Evolutionary conservation across 805 yeast species (phyloP).

Genomic region (Clavispora fructus): DNA sequence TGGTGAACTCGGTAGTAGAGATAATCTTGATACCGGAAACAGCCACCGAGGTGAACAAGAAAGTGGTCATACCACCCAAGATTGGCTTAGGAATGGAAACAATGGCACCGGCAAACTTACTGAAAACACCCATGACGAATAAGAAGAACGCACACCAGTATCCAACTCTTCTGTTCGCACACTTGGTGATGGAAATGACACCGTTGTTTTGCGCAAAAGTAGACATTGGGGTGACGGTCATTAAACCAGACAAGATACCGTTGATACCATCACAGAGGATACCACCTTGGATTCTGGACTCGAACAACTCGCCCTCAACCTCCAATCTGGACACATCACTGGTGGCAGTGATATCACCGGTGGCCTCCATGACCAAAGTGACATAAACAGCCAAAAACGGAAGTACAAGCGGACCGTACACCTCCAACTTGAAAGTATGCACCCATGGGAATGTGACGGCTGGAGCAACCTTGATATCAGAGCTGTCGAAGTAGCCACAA

Average conservation of each 20-base stretch:
- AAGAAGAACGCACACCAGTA: slow-evolving; percentile 77
- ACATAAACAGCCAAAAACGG: slow-evolving; percentile 82
- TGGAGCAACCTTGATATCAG: slow-evolving; percentile 63
- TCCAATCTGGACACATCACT: slow-evolving; percentile 84
- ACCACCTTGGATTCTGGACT: slow-evolving; percentile 89
- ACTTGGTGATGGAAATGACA: slow-evolving; percentile 85
- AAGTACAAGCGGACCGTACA: slow-evolving; percentile 81
- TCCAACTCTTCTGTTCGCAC: slow-evolving; percentile 81
- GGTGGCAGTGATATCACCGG: slow-evolving; percentile 93
- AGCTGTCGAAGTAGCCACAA: slow-evolving; percentile 66
- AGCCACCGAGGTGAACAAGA: slow-evolving; percentile 16
- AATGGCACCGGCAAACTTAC: slow-evolving; percentile 48
- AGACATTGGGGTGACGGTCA: slow-evolving; percentile 85
- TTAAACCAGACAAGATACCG: slow-evolving; percentile 69
- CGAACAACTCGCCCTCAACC: slow-evolving; percentile 77
- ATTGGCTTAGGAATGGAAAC: slow-evolving; percentile 69
- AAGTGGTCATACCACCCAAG: slow-evolving; percentile 17
- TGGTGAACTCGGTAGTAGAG: slow-evolving; percentile 17
- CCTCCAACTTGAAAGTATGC: slow-evolving; percentile 67
- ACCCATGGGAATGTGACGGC: slow-evolving; percentile 85
- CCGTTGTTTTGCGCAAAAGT: slow-evolving; percentile 96
- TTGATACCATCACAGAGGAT: slow-evolving; percentile 83
- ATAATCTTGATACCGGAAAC: slow-evolving; percentile 17
- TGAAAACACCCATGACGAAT: slow-evolving; percentile 79
- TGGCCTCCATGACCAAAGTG: slow-evolving; percentile 85